Evolutionary conservation across 192 early-diverging fungal species (phyloP).

Genomic region (Coemansia asiatica): DNA sequence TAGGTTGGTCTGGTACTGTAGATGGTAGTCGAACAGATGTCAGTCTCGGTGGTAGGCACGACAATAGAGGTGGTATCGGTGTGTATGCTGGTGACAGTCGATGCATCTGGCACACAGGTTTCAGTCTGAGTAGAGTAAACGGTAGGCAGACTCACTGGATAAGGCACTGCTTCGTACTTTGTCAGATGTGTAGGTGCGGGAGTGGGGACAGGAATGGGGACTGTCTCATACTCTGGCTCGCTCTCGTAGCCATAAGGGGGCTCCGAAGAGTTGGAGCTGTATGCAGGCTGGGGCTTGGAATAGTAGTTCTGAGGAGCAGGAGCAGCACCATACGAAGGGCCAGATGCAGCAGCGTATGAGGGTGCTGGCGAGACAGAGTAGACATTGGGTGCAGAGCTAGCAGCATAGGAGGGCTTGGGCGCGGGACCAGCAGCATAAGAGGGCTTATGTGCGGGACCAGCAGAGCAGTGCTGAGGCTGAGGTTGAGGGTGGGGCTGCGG

Average conservation of each 20-base stretch:
- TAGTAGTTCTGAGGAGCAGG: conserved; percentile 4
- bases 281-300: neutral
- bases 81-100: conserved; percentile 23
- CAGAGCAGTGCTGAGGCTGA: conserved; percentile 5
- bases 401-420: conserved; percentile 5
- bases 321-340: neutral
- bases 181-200: conserved; percentile 6
- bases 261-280: neutral
- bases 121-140: conserved; percentile 36
- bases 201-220: conserved; percentile 5
- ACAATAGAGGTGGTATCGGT: conserved; percentile 34
- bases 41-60: conserved; percentile 25
- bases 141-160: conserved; percentile 18
- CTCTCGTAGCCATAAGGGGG: neutral
- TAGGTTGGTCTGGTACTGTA: conserved; percentile 30
- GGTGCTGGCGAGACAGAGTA: neutral
- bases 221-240: conserved; percentile 6
- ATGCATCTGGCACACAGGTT: conserved; percentile 18
- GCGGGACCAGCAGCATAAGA: conserved; percentile 8
- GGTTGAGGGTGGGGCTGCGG: conserved; percentile 3
- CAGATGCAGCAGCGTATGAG: neutral
- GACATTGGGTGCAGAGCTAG: neutral
- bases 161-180: conserved; percentile 9
- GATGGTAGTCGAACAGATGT: conserved; percentile 19
- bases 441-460: neutral